A percentile compares a stretch with the other conserved stretches of the same genome.
Evolutionary conservation across 805 yeast species (phyloP).

Genomic region (Candida parachauliodes): DNA sequence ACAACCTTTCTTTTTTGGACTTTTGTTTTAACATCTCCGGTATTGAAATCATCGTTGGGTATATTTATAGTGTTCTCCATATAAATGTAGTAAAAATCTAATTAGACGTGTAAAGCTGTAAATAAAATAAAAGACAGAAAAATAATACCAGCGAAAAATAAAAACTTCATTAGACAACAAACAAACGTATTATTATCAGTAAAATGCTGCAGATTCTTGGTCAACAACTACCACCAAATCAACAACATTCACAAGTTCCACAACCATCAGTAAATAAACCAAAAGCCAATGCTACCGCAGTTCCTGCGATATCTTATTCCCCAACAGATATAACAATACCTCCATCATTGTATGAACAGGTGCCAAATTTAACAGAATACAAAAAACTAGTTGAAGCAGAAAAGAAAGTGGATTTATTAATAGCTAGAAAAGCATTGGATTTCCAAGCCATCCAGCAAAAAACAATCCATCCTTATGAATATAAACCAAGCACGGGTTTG

Average conservation of each 20-base stretch:
- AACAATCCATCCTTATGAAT: conserved; percentile 34
- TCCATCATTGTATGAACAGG: conserved; percentile 29
- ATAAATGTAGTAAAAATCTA: too few relatives aligned
- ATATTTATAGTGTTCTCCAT: conserved; percentile 4
- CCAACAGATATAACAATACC: conserved; percentile 43
- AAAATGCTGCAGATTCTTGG: conserved; percentile 1
- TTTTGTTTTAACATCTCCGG: conserved; percentile 5
- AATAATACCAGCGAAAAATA: neutral
- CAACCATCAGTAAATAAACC: conserved; percentile 23
- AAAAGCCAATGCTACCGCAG: conserved; percentile 29
- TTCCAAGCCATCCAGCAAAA: conserved; percentile 62
- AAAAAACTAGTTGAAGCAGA: conserved; percentile 78
- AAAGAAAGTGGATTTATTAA: conserved; percentile 70
- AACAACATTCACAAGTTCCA: conserved; percentile 14
- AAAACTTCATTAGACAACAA: neutral
- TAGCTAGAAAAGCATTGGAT: conserved; percentile 80
- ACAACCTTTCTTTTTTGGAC: conserved; percentile 22
- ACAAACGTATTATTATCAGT: neutral
- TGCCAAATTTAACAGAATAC: conserved; percentile 73
- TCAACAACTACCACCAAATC: conserved; percentile 6
- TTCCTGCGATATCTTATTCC: conserved; percentile 38
- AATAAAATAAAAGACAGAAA: conserved; percentile 1
- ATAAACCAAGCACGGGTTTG: conserved; percentile 48
- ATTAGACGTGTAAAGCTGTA: too few relatives aligned
- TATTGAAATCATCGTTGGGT: neutral